Evolutionary conservation across 1,139 yeast genomes (phyloP).

Genomic region (Suhomyces coccinellae): DNA sequence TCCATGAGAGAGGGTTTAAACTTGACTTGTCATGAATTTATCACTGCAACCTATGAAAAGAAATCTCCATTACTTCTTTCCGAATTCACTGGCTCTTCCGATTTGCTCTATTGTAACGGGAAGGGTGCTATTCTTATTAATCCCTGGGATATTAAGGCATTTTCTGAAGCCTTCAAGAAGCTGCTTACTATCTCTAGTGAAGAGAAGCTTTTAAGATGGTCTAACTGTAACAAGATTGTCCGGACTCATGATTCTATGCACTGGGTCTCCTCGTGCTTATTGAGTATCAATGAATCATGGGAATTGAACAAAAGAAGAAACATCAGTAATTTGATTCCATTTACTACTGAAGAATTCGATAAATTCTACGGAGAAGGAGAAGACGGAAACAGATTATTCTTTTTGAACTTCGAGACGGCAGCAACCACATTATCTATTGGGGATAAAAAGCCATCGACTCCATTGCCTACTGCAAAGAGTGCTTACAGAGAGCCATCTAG

Average conservation of each 20-base stretch:
- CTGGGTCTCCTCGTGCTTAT: constrained; percentile 69
- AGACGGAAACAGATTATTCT: constrained; percentile 46
- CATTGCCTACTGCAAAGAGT: constrained; percentile 27
- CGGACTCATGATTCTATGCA: constrained; percentile 65
- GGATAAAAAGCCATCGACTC: constrained; percentile 13
- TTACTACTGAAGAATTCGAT: constrained; percentile 35
- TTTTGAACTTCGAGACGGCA: constrained; percentile 55
- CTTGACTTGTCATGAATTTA: constrained; percentile 91
- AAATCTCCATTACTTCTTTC: constrained; percentile 84
- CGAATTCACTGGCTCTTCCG: constrained; percentile 94
- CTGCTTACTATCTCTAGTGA: constrained; percentile 64
- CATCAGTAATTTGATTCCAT: constrained; percentile 26
- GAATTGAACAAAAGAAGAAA: constrained; percentile 45
- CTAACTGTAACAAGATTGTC: constrained; percentile 57
- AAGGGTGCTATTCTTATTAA: constrained; percentile 77
- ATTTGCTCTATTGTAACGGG: constrained; percentile 53
- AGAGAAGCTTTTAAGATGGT: constrained; percentile 66
- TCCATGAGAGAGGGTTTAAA: constrained; percentile 97
- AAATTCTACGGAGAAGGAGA: constrained; percentile 33
- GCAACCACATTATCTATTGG: constrained; percentile 27
- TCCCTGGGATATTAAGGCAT: constrained; percentile 82
- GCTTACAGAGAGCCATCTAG: constrained; percentile 48
- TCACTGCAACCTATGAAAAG: constrained; percentile 68
- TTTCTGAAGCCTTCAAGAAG: constrained; percentile 58
- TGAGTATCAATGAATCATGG: constrained; percentile 64